Conservation (phyloP, 1,284 basidiomycete genomes). For the Fistulinella cinereoalba region DNA sequence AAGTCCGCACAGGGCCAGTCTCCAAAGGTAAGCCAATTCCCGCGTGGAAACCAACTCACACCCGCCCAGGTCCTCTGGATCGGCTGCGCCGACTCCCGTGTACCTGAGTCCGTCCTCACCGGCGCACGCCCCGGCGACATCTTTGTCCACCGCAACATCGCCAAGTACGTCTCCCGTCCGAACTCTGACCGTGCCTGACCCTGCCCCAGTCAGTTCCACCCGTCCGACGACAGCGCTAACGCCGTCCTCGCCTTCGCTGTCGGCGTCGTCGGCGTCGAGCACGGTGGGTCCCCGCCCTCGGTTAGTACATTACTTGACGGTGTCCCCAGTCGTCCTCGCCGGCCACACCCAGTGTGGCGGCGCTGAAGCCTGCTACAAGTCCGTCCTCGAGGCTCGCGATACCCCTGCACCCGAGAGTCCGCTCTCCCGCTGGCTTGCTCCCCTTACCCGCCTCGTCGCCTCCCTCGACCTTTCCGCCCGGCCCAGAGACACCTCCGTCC, state of each 20-base stretch:
- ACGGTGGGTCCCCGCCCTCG: slow-evolving; percentile 53
- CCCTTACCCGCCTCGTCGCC: slow-evolving; percentile 59
- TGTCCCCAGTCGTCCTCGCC: slow-evolving; percentile 59
- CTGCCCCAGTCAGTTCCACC: slow-evolving; percentile 70
- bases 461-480: slow-evolving; percentile 45
- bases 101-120: slow-evolving; percentile 56
- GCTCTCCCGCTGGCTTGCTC: slow-evolving; percentile 65
- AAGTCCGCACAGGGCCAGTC: slow-evolving; percentile 62
- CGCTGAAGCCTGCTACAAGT: slow-evolving; percentile 58
- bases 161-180: slow-evolving; percentile 46
- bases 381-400: slow-evolving; percentile 28
- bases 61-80: slow-evolving; percentile 62
- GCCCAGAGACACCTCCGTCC: slow-evolving; percentile 38
- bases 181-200: no score
- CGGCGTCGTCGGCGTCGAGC: slow-evolving; percentile 73
- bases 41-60: not conserved
- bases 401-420: slow-evolving; percentile 12
- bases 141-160: slow-evolving; percentile 67
- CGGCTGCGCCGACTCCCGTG: slow-evolving; percentile 69
- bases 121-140: slow-evolving; percentile 62
- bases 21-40: slow-evolving; percentile 53
- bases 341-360: slow-evolving; percentile 85
- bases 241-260: slow-evolving; percentile 85
- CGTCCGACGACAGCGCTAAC: slow-evolving; percentile 73
- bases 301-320: not conserved